A percentile compares a stretch with the other conserved stretches of the same genome.
These are phyloP conservation scores for Pseudognaphalium luteoalbum DNA, from an alignment of 129 eudicot genomes.

Conservation along the genomic window DNA sequence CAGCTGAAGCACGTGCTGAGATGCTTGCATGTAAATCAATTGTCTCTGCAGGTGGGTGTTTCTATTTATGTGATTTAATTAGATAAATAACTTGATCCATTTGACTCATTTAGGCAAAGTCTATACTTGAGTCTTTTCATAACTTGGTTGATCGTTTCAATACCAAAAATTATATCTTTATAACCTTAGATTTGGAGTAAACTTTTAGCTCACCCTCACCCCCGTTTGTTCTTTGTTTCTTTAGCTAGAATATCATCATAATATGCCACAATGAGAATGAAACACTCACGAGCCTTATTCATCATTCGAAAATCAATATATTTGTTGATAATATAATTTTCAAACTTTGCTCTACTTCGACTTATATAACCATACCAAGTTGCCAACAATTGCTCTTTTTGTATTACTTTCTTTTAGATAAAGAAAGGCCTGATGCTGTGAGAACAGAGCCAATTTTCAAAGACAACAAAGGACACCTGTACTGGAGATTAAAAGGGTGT, in stretches of 20 bases:
- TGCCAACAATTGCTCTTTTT: not conserved
- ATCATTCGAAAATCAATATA: not conserved
- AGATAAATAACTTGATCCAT: not conserved
- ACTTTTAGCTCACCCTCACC: not conserved
- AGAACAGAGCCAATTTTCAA: conserved; percentile 49
- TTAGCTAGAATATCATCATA: not conserved
- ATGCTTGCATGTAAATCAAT: conserved; percentile 50
- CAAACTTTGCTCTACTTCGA: not conserved
- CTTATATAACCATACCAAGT: not conserved
- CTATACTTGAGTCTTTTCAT: not conserved
- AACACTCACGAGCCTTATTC: not conserved
- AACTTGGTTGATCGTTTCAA: not conserved
- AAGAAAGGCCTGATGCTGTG: conserved; percentile 51
- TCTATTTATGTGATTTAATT: not conserved
- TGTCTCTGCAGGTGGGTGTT: conserved; percentile 47
- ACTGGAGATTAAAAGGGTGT: conserved; percentile 66
- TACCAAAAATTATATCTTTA: not conserved
- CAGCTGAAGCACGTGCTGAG: conserved; percentile 66
- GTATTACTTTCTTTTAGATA: conserved; percentile 37
- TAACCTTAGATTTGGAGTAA: not conserved
- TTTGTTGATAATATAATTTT: not conserved
- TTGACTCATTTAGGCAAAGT: not conserved
- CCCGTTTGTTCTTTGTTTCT: not conserved
- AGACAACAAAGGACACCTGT: conserved; percentile 53
- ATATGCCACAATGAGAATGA: not conserved